Percentiles rank a stretch among this genome's conserved stretches.
phyloP scores from a whole-genome alignment of 176 grass and related monocot species.

The Aegilops longissima region DNA sequence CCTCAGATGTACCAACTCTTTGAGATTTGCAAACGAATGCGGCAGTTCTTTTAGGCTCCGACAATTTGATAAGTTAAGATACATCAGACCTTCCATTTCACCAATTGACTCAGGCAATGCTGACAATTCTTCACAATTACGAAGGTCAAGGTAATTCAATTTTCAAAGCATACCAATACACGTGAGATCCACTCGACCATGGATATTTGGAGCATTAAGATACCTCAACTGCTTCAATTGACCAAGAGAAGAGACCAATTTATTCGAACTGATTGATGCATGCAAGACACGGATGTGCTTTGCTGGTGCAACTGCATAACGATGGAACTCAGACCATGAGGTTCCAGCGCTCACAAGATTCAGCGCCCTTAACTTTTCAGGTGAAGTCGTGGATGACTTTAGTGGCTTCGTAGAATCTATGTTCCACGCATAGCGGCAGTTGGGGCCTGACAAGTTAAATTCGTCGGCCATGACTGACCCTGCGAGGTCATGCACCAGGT shows the following conservation, averaged over 20 bases:
- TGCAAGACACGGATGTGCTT: conserved; percentile 8
- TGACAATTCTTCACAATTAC: neutral
- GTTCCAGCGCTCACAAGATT: neutral
- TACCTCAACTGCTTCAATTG: conserved; percentile 11
- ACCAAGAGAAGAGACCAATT: neutral
- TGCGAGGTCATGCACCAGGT: conserved; percentile 20
- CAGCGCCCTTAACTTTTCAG: neutral
- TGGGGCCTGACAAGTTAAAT: neutral
- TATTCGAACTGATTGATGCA: neutral
- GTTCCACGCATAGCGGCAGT: neutral
- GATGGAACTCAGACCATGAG: neutral
- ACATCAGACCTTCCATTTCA: neutral
- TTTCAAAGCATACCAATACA: neutral
- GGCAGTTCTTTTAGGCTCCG: accelerated
- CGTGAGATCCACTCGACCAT: neutral
- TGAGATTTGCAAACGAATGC: neutral
- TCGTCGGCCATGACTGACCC: neutral
- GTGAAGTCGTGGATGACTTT: neutral
- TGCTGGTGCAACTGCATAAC: neutral
- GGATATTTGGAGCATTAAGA: neutral
- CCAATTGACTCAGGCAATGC: neutral
- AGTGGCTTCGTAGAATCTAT: neutral
- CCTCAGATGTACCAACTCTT: too few species aligned
- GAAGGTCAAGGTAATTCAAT: conserved; percentile 3
- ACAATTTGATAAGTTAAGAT: neutral